Evolutionary conservation across 805 yeast species (phyloP).

Genomic region (Tetrapisispora fleetii): DNA sequence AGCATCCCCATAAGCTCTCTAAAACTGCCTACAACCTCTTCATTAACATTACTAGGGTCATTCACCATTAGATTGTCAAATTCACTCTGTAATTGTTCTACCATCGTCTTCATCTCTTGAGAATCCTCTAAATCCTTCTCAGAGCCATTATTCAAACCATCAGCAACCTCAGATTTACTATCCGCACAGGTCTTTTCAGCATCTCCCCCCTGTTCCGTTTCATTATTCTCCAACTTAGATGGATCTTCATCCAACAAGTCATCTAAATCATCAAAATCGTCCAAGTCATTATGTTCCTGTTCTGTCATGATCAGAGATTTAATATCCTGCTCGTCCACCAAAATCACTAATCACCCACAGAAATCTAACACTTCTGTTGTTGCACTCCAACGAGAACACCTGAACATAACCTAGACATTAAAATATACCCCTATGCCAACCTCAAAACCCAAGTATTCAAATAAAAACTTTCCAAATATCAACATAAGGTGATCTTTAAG

Average conservation of each 20-base stretch:
- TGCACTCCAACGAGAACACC: too few species aligned
- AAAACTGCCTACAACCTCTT: slow-evolving; percentile 37
- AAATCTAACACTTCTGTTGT: too few species aligned
- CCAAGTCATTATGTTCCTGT: slow-evolving; percentile 63
- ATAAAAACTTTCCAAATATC: too few species aligned
- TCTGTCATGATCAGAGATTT: slow-evolving; percentile 3
- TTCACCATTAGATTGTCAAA: slow-evolving; percentile 19
- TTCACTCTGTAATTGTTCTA: slow-evolving; percentile 20
- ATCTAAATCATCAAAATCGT: slow-evolving; percentile 73
- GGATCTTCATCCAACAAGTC: slow-evolving; percentile 74
- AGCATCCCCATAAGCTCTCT: slow-evolving; percentile 14
- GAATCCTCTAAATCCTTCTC: slow-evolving; percentile 15
- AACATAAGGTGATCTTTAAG: too few species aligned
- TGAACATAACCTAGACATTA: too few species aligned
- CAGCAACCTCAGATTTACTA: slow-evolving; percentile 32
- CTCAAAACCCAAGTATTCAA: too few species aligned
- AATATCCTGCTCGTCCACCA: not conserved
- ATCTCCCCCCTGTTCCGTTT: not conserved
- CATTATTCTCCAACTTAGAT: slow-evolving; percentile 17
- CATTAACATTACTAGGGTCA: slow-evolving; percentile 32
- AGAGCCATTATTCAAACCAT: slow-evolving; percentile 9
- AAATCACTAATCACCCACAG: too few species aligned
- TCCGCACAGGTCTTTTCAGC: slow-evolving; percentile 27
- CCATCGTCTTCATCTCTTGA: slow-evolving; percentile 26
- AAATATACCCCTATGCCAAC: too few species aligned